Conservation (phyloP, 2,329 filamentous ascomycete species). For the Tolypocladium guangdongense region DNA sequence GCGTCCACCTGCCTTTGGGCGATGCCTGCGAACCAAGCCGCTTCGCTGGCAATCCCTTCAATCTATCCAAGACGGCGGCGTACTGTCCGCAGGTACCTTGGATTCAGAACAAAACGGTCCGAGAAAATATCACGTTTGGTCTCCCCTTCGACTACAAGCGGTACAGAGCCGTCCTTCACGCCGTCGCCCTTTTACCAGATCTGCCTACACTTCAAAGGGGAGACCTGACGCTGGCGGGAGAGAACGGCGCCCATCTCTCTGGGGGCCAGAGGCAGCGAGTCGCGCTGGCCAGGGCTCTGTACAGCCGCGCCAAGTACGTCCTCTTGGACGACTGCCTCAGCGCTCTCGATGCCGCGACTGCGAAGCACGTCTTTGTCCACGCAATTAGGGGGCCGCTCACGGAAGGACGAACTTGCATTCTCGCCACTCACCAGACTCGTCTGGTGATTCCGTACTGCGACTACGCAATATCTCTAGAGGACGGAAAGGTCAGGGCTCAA, state of each 20-base stretch:
- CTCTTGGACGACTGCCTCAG: slow-evolving; percentile 68
- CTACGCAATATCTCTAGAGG: neutral
- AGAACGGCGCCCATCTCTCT: slow-evolving; percentile 6
- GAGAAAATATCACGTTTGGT: slow-evolving; percentile 62
- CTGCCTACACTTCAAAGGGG: slow-evolving; percentile 58
- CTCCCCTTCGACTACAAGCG: slow-evolving; percentile 51
- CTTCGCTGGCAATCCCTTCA: slow-evolving; percentile 51
- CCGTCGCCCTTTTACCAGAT: slow-evolving; percentile 61
- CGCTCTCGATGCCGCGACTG: slow-evolving; percentile 48
- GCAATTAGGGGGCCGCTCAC: slow-evolving; percentile 1
- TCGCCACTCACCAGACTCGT: neutral
- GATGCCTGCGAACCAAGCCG: slow-evolving; percentile 38
- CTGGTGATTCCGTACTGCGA: neutral
- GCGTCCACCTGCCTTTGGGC: neutral
- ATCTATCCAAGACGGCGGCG: slow-evolving; percentile 35
- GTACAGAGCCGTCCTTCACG: slow-evolving; percentile 55
- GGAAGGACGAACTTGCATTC: slow-evolving; percentile 2
- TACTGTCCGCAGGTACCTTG: slow-evolving; percentile 52
- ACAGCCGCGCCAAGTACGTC: slow-evolving; percentile 7
- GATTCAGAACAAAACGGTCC: slow-evolving; percentile 67
- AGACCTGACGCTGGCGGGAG: slow-evolving; percentile 50
- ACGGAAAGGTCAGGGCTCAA: neutral
- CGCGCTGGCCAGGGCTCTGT: slow-evolving; percentile 11
- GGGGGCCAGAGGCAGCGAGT: slow-evolving; percentile 9
- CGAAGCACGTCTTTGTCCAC: neutral